A percentile compares a stretch with the other conserved stretches of the same genome.
These are phyloP conservation scores for Neofusicoccum ribis DNA, from an alignment of 2,329 filamentous ascomycete genomes.

Conservation along the genomic window DNA sequence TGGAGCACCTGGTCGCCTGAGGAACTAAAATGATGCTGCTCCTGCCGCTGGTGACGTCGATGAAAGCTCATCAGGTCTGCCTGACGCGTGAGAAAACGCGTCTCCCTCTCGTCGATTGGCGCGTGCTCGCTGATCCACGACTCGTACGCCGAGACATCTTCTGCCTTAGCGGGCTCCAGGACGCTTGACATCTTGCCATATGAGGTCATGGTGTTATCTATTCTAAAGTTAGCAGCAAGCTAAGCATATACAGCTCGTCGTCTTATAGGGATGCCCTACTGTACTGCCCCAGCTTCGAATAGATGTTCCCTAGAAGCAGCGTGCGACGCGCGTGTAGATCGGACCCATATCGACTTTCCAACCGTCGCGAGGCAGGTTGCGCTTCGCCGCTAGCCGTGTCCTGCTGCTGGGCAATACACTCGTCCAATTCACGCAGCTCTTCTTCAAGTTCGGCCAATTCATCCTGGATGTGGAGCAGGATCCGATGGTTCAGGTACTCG, in stretches of 20 bases:
- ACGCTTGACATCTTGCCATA: conserved; percentile 56
- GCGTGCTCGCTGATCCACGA: conserved; percentile 56
- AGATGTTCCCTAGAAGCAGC: conserved; percentile 62
- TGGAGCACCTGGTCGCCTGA: conserved; percentile 10
- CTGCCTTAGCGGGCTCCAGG: conserved; percentile 49
- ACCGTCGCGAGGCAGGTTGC: conserved; percentile 60
- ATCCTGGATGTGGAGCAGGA: conserved; percentile 82
- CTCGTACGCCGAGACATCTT: conserved; percentile 57
- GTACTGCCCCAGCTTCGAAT: conserved; percentile 67
- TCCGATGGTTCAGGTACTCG: conserved; percentile 75
- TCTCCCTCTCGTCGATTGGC: conserved; percentile 61
- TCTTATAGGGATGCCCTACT: conserved; percentile 45
- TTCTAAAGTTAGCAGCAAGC: conserved; percentile 11
- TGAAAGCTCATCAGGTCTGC: conserved; percentile 55
- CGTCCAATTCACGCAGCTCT: conserved; percentile 70
- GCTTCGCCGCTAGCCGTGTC: conserved; percentile 28
- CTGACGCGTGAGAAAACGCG: conserved; percentile 57
- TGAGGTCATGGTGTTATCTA: conserved; percentile 61
- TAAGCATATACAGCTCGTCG: not conserved
- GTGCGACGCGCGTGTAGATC: conserved; percentile 63
- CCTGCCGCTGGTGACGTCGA: conserved; percentile 12
- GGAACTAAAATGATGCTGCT: not conserved
- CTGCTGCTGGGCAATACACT: conserved; percentile 50
- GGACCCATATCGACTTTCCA: conserved; percentile 55
- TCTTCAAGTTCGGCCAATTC: conserved; percentile 80